phyloP scores from a whole-genome alignment of 495 filamentous ascomycete genomes.

The Trichoderma reesei region DNA sequence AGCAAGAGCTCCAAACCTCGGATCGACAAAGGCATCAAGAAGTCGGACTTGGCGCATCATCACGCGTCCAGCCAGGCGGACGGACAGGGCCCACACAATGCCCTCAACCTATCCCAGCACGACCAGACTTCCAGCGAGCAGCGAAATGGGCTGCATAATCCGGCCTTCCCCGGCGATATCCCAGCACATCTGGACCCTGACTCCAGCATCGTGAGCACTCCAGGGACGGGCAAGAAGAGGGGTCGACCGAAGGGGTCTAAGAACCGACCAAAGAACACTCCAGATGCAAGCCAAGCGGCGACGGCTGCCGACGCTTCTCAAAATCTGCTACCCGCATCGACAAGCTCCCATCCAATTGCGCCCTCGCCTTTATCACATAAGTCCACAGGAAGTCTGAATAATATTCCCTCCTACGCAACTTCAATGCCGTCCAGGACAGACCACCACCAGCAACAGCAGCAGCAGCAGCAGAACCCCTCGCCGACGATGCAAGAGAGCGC shows the following conservation, averaged over 20 bases:
- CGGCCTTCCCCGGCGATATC: neutral
- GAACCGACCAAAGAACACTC: conserved; percentile 33
- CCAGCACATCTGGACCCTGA: conserved; percentile 13
- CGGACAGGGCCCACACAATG: neutral
- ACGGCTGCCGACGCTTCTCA: conserved; percentile 5
- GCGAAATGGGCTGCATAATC: neutral
- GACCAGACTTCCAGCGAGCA: neutral
- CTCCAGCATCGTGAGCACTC: conserved; percentile 18
- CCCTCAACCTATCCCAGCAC: neutral
- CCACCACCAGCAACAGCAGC: neutral
- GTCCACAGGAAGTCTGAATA: neutral
- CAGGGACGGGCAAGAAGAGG: conserved; percentile 21
- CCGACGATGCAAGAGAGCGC: neutral
- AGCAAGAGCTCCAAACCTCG: conserved; percentile 40
- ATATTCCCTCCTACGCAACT: neutral
- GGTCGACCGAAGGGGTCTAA: conserved; percentile 40
- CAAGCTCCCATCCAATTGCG: neutral
- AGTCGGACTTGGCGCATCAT: conserved; percentile 14
- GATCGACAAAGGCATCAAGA: conserved; percentile 42
- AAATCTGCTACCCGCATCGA: neutral
- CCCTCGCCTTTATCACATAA: conserved; percentile 1
- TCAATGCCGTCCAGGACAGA: neutral
- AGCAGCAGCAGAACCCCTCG: neutral
- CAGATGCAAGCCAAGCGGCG: neutral
- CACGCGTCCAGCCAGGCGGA: neutral